Evolutionary conservation across 2,329 filamentous ascomycete genomes (phyloP).

Genomic region (Diaporthe velutina): DNA sequence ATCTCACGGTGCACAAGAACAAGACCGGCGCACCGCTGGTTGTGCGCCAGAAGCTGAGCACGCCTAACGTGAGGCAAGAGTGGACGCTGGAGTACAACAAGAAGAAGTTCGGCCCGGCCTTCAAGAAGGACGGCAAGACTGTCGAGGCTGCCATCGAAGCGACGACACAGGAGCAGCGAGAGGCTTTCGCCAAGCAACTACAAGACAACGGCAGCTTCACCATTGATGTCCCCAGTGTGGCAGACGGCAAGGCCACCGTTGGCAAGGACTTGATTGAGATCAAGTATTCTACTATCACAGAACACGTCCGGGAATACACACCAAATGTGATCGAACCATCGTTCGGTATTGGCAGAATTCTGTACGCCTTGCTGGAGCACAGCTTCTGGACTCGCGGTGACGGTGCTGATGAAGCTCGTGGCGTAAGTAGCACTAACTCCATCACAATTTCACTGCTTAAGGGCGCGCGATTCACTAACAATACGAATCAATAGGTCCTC

Average conservation of each 20-base stretch:
- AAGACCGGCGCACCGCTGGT: conserved; percentile 89
- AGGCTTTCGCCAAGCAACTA: conserved; percentile 82
- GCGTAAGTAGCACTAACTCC: conserved; percentile 70
- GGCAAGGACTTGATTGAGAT: conserved; percentile 84
- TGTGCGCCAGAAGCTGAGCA: conserved; percentile 84
- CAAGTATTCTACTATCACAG: conserved; percentile 84
- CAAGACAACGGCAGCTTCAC: conserved; percentile 80
- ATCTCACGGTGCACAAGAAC: conserved; percentile 91
- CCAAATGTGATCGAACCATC: conserved; percentile 98
- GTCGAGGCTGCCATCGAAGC: conserved; percentile 82
- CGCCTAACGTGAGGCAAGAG: conserved; percentile 85
- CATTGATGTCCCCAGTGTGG: conserved; percentile 77
- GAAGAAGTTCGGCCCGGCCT: conserved; percentile 95
- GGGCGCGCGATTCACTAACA: conserved; percentile 26
- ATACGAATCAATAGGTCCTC: conserved; percentile 65
- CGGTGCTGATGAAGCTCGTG: conserved; percentile 84
- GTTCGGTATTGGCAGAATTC: conserved; percentile 94
- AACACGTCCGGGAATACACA: conserved; percentile 90
- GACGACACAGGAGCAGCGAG: conserved; percentile 82
- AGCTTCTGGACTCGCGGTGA: conserved; percentile 89
- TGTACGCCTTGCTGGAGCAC: conserved; percentile 95
- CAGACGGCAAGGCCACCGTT: conserved; percentile 82
- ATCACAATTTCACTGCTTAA: background rate
- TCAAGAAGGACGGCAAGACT: conserved; percentile 93
- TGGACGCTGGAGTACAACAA: conserved; percentile 91